A percentile compares a stretch with the other conserved stretches of the same genome.
phyloP scores from a whole-genome alignment of 352 stramenopile species.

The Phytophthora boehmeriae region DNA sequence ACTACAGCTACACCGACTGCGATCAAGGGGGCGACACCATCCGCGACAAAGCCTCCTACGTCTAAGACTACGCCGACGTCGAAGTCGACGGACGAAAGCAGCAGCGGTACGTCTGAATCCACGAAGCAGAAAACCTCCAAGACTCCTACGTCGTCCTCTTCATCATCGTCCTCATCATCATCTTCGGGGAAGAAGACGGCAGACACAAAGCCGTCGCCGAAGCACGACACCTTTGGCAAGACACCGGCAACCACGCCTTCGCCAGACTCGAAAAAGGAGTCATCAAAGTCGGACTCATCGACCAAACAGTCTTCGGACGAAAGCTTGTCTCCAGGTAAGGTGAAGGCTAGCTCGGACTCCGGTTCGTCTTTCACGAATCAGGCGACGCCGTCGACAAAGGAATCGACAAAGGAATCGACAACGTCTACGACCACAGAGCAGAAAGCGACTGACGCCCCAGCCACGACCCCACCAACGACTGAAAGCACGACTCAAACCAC shows the following conservation, averaged over 20 bases:
- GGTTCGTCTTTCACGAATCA: constrained; percentile 36
- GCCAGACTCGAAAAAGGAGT: not conserved
- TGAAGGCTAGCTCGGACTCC: constrained; percentile 35
- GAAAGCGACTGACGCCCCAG: not conserved
- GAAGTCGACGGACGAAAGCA: not conserved
- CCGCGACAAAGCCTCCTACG: not conserved
- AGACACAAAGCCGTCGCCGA: too few species aligned
- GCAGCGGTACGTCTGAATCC: not conserved
- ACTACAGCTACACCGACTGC: constrained; percentile 5
- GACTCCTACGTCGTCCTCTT: not conserved
- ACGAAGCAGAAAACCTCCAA: constrained; percentile 7
- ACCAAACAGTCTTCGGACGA: not conserved
- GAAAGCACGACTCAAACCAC: constrained; percentile 8
- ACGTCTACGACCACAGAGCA: not conserved
- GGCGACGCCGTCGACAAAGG: constrained; percentile 4
- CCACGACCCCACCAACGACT: constrained; percentile 4
- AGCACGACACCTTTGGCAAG: constrained; percentile 1
- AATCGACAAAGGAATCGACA: constrained; percentile 5
- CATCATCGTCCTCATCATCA: constrained; percentile 8
- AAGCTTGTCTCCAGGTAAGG: constrained; percentile 17
- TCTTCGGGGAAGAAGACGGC: constrained; percentile 3
- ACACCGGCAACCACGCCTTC: constrained; percentile 7
- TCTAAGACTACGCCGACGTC: not conserved
- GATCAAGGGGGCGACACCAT: constrained; percentile 1
- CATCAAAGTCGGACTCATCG: not conserved